Percentiles rank a stretch among this genome's conserved stretches.
phyloP scores from a whole-genome alignment of 192 early-diverging fungal species.

The Lobulomyces angularis region DNA sequence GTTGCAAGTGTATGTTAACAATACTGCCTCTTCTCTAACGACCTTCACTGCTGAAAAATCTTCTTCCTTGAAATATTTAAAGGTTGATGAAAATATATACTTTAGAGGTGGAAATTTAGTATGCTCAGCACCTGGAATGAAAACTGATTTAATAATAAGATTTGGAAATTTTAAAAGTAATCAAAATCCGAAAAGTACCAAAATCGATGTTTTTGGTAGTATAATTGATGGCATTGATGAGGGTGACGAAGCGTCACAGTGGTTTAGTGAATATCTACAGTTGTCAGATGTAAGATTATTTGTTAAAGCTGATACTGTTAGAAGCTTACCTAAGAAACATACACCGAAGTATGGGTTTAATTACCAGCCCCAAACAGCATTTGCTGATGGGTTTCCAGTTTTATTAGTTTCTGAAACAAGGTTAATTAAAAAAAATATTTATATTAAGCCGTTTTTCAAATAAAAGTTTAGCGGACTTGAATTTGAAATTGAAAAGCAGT shows the following conservation, averaged over 20 bases:
- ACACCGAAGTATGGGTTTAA: constrained; percentile 15
- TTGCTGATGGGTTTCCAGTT: constrained; percentile 68
- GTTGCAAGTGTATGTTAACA: constrained; percentile 6
- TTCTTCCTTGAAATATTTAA: not conserved
- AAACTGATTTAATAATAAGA: too few species aligned
- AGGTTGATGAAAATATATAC: not conserved
- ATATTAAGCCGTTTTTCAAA: constrained; percentile 16
- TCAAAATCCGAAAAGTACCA: too few species aligned
- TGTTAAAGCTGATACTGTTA: too few species aligned
- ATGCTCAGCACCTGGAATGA: constrained; percentile 22
- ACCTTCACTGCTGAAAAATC: constrained; percentile 7
- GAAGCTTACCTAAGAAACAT: constrained; percentile 26
- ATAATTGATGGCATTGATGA: constrained; percentile 39
- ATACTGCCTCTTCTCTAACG: not conserved
- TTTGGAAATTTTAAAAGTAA: too few species aligned
- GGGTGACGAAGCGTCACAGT: constrained; percentile 45
- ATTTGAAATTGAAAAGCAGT: not conserved
- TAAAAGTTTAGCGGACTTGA: too few species aligned
- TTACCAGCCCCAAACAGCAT: constrained; percentile 46
- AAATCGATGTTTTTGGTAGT: constrained; percentile 25
- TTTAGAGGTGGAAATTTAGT: constrained; percentile 15
- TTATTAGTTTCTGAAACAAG: constrained; percentile 47
- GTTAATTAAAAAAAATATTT: constrained; percentile 47
- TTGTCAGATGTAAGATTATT: too few species aligned
- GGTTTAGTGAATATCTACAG: constrained; percentile 39